Evolutionary conservation across 768 basidiomycete species (phyloP), one percentile per base, ranked within the genome.

Genomic region (Leccinellum albellum): DNA sequence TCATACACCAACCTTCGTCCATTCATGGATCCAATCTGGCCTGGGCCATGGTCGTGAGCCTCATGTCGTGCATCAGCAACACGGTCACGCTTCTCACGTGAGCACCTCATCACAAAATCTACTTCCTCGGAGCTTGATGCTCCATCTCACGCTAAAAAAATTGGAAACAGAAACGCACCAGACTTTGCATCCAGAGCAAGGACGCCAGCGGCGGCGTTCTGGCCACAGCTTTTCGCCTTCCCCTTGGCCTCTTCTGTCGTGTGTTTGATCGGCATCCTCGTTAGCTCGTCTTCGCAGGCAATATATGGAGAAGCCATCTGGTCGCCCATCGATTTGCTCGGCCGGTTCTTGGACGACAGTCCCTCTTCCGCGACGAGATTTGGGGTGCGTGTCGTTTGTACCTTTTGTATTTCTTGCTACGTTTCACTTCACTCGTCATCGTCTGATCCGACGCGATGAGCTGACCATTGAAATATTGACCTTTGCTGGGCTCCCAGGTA

Each of bases 41-140:
- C 17, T 94, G 91, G 91, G 79, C 80, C 15, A 89, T 90, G 85
- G 79, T 89, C 26, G 75, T 78, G 48, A 83, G 82, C 68, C 69
- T 88, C 61, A 89, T 88, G 84, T 84, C 82, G 15, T 90, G 87
- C 71, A 86, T 93, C 71, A 85, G 83, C 74, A 90, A 91, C 74
- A 84, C 86, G 82, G 85, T 84, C 24, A 89, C 87, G 4, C 79
- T 90, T 59, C 75, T 89, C 66, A 84, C 84, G 80, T 84, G 76
- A 54, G 79, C 70, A 40, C n/a, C 37, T 40, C 37, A n/a, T 40
- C 37, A 40, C 37, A n/a, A 40, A 42, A 42, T 42, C 40, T 42
- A 42, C 40, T 42, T 20, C 40, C 20, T 42, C 20, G 40, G 20
- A 40, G n/a, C 20, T 42, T n/a, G 20, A 20, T 20, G 1, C 40